phyloP scores from a whole-genome alignment of 257 asterid genomes.

The Hygrophila difformis region DNA sequence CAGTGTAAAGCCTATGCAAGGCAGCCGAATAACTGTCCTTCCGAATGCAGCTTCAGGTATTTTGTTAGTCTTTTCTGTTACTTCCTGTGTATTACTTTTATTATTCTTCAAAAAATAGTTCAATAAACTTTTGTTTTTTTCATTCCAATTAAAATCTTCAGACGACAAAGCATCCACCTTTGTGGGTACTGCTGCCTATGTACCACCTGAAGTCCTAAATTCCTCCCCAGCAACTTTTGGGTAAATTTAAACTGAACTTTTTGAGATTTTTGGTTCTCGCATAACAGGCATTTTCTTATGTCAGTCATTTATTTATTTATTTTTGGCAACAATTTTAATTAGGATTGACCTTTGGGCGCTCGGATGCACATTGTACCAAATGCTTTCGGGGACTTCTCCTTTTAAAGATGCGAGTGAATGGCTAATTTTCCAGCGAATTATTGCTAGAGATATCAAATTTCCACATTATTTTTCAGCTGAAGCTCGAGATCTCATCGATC shows the following conservation, averaged over 20 bases:
- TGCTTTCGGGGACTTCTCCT: conserved; percentile 98
- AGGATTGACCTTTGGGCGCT: conserved; percentile 99
- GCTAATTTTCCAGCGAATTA: conserved; percentile 93
- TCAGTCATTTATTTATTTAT: too few species aligned
- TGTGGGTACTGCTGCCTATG: conserved; percentile 99
- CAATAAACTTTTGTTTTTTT: not conserved
- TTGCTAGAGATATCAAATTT: conserved; percentile 89
- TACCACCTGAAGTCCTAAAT: conserved; percentile 95
- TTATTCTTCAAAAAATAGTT: not conserved
- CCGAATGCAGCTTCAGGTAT: conserved; percentile 97
- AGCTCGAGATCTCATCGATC: conserved; percentile 87
- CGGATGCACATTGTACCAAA: conserved; percentile 97
- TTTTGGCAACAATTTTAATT: conserved; percentile 9
- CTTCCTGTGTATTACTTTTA: conserved; percentile 3
- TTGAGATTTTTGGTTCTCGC: too few species aligned
- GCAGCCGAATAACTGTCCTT: conserved; percentile 81
- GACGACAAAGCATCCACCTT: conserved; percentile 99
- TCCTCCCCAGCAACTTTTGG: conserved; percentile 98
- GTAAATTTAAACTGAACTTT: conserved; percentile 15
- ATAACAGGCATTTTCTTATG: too few species aligned
- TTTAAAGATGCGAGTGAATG: conserved; percentile 97
- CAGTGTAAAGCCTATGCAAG: conserved; percentile 97
- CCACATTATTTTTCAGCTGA: conserved; percentile 76
- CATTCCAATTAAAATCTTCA: conserved; percentile 15
- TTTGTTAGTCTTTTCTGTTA: conserved; percentile 3